Evolutionary conservation across 768 basidiomycete genomes (phyloP), one percentile per base, ranked within the genome.

Genomic region (Trametes villosa): DNA sequence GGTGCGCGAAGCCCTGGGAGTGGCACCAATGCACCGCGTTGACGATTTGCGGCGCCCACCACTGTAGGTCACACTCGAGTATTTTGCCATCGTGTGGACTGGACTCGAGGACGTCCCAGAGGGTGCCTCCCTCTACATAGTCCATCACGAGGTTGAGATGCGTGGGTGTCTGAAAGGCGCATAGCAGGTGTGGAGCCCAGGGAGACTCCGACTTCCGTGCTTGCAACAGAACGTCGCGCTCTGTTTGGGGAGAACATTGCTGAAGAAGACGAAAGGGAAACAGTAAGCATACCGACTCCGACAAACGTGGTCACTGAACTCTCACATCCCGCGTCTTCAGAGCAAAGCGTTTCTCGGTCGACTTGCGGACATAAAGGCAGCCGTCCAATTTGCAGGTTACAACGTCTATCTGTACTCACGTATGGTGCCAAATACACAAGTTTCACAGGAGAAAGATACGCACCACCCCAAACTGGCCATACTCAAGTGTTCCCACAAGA

Each of bases 21-120:
- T 98, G 96, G 68, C 95, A 89, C 96, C 96, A 98, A 51, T 86
- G 80, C 40, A 98, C 86, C 2, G 94, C 94, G 53, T 84, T 86
- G 47, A 94, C 79, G 30, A 89, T 79, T 70, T 98, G 93, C 0
- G 89, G 86, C n/a, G 84, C 77, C 95, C 96, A 98, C 87, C 90
- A 92, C 48, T 74, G 74, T 34, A 97, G 75, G 75, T 95, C 91
- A 1, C 70, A 65, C 72, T 95, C 92, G 1, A 75, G 63, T 9
- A 97, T 72, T 42, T 79, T 81, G 2, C 86, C 85, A 34, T 83
- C 83, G 24, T 80, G 77, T 2, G 87, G 85, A 57, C 84, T 88
- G 4, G 87, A 88, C 69, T 91, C 88, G 29, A 98, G 79, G 5
- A 94, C 83, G 61, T 95, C 92, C 91, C 92, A 96, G 0, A 98